Percentiles rank a stretch among this genome's conserved stretches.
These are phyloP conservation scores for Leishmania mexicana DNA, from an alignment of 208 protist genomes.

Conservation along the genomic window DNA sequence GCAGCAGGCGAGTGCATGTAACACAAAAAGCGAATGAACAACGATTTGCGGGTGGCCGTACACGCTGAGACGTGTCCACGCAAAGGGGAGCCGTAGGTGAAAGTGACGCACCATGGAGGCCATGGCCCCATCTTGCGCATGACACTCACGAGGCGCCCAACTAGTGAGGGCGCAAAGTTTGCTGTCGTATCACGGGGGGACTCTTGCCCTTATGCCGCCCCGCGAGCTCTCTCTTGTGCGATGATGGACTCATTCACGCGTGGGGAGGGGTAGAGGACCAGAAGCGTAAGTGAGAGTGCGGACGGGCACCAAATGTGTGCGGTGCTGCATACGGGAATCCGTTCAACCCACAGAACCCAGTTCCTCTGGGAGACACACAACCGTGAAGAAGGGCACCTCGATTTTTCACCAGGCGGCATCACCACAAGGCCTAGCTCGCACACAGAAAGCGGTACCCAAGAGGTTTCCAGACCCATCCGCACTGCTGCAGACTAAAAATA, in stretches of 20 bases:
- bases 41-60: background rate
- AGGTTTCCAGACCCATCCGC: background rate
- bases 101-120: background rate
- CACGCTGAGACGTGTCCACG: background rate
- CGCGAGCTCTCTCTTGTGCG: background rate
- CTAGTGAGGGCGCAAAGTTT: background rate
- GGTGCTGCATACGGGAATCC: background rate
- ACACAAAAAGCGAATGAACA: background rate
- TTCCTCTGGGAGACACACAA: background rate
- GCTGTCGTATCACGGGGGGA: background rate
- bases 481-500: background rate
- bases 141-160: background rate
- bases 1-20: background rate
- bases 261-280: background rate
- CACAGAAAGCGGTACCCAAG: background rate
- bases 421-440: background rate
- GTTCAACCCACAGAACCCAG: background rate
- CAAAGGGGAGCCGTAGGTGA: background rate
- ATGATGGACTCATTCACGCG: background rate
- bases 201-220: background rate
- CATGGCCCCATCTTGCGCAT: background rate
- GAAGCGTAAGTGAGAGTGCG: background rate
- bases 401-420: background rate
- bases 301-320: background rate
- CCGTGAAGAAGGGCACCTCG: background rate